A percentile compares a stretch with the other conserved stretches of the same genome.
Evolutionary conservation across 148 eudicot species (phyloP).

Genomic region (Camellia sinensis): DNA sequence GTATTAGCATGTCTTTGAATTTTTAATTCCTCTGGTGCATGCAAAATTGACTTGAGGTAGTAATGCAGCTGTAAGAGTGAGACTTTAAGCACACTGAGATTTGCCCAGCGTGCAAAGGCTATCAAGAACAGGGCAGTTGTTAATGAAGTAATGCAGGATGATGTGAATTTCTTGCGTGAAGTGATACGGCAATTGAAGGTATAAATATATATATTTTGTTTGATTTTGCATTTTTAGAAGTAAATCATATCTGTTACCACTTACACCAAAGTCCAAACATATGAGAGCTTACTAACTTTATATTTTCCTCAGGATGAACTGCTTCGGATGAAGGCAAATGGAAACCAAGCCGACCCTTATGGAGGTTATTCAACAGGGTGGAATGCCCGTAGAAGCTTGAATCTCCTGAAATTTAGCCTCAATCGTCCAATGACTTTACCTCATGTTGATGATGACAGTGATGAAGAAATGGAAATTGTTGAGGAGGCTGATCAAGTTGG

Average conservation of each 20-base stretch:
- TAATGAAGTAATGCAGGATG: slow-evolving; percentile 91
- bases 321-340: slow-evolving; percentile 68
- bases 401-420: slow-evolving; percentile 80
- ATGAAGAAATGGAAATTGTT: slow-evolving; percentile 91
- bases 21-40: too few species aligned
- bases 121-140: slow-evolving; percentile 92
- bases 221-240: neutral
- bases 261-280: neutral
- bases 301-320: slow-evolving; percentile 63
- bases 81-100: slow-evolving; percentile 89
- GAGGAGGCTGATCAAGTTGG: slow-evolving; percentile 52
- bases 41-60: neutral
- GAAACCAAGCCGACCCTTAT: slow-evolving; percentile 48
- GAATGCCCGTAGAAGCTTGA: slow-evolving; percentile 93
- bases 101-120: slow-evolving; percentile 97
- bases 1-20: too few species aligned
- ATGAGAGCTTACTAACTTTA: neutral
- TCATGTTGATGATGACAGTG: slow-evolving; percentile 76
- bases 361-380: slow-evolving; percentile 76
- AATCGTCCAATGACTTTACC: slow-evolving; percentile 61
- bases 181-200: slow-evolving; percentile 88
- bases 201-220: neutral
- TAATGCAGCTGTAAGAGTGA: slow-evolving; percentile 83
- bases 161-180: slow-evolving; percentile 79
- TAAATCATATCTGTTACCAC: neutral